Conservation (phyloP, 345 rosid genomes). For the Boechera retrofracta region DNA sequence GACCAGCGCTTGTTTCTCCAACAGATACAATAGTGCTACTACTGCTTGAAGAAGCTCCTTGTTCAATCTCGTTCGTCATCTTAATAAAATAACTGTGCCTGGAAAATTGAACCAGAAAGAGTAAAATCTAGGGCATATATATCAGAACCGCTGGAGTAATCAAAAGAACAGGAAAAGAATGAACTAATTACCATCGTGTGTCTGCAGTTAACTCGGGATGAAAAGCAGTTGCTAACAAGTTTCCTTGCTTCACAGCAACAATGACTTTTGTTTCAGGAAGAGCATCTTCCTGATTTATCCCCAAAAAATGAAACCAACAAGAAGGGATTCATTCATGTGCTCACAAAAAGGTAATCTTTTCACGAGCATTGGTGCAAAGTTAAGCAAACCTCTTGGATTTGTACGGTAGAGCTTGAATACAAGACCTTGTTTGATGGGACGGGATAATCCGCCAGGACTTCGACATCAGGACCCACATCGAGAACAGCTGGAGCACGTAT, state of each 20-base stretch:
- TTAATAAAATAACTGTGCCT: constrained; percentile 94
- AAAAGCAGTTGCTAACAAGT: constrained; percentile 87
- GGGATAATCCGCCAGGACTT: constrained; percentile 83
- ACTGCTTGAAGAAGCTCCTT: constrained; percentile 54
- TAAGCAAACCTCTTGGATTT: constrained; percentile 75
- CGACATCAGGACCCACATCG: constrained; percentile 81
- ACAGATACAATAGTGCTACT: constrained; percentile 50
- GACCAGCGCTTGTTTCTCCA: constrained; percentile 50
- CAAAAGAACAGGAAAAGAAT: constrained; percentile 10
- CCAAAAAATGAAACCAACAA: constrained; percentile 3
- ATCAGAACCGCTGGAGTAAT: not conserved
- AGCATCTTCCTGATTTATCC: constrained; percentile 59
- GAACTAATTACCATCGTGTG: constrained; percentile 70
- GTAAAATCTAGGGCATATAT: not conserved
- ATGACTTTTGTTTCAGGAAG: constrained; percentile 72
- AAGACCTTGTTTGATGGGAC: constrained; percentile 67
- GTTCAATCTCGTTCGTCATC: constrained; percentile 65
- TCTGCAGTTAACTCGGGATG: constrained; percentile 97
- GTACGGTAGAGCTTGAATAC: constrained; percentile 76
- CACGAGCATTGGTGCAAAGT: constrained; percentile 6
- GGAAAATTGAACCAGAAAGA: constrained; percentile 22
- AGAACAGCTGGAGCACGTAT: constrained; percentile 96
- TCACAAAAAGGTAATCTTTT: constrained; percentile 11
- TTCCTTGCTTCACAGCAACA: constrained; percentile 86
- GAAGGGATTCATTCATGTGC: not conserved